Evolutionary conservation across 257 asterid species (phyloP).

Genomic region (Scutellaria galericulata): DNA sequence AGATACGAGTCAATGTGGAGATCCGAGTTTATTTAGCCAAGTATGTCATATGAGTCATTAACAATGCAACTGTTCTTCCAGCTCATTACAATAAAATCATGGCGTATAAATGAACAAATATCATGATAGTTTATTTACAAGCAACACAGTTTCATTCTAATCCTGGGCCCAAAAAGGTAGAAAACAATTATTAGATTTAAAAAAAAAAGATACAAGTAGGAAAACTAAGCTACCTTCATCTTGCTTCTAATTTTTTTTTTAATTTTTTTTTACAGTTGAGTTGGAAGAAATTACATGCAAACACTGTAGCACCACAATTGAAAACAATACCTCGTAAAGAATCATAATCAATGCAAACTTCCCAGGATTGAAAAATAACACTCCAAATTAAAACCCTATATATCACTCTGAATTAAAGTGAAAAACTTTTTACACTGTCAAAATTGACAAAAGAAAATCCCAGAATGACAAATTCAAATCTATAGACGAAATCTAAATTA

Average conservation of each 20-base stretch:
- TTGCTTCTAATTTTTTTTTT: neutral
- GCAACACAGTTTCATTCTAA: neutral
- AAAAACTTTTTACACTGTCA: slow-evolving; percentile 18
- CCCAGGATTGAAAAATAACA: slow-evolving; percentile 34
- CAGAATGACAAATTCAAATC: slow-evolving; percentile 26
- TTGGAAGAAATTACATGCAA: slow-evolving; percentile 41
- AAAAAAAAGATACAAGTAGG: neutral
- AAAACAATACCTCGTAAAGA: slow-evolving; percentile 15
- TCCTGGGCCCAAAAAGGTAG: neutral
- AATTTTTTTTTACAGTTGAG: slow-evolving; percentile 19
- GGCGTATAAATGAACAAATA: slow-evolving; percentile 9
- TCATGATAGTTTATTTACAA: neutral
- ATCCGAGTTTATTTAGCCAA: slow-evolving; percentile 37
- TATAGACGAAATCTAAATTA: slow-evolving; percentile 28
- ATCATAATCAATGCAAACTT: slow-evolving; percentile 29
- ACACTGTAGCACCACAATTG: slow-evolving; percentile 30
- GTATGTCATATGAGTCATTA: slow-evolving; percentile 31
- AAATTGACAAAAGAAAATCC: slow-evolving; percentile 33
- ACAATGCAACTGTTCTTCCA: slow-evolving; percentile 11
- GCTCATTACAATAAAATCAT: slow-evolving; percentile 31
- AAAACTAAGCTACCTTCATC: slow-evolving; percentile 29
- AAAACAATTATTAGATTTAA: neutral
- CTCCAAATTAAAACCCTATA: slow-evolving; percentile 45
- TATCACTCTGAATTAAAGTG: slow-evolving; percentile 25
- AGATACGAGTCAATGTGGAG: slow-evolving; percentile 13